Evolutionary conservation across 2,329 filamentous ascomycete species (phyloP), one percentile per base, ranked within the genome.

Genomic region (Nigrograna mackinnonii): DNA sequence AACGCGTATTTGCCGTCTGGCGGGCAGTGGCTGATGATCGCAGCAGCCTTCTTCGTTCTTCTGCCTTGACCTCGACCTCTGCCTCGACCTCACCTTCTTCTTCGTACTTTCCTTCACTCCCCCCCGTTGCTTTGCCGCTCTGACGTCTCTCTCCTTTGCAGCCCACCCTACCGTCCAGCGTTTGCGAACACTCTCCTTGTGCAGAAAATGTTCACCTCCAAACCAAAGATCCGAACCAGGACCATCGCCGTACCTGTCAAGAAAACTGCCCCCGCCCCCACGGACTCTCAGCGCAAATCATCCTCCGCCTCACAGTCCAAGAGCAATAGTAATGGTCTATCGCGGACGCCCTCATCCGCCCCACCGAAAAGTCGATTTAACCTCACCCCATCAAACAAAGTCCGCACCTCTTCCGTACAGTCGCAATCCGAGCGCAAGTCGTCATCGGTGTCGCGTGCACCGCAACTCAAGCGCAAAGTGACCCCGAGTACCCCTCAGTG

Each of bases 401-500:
- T 36, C 18, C 48, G 46, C 3, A 42, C 40, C 7, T 26, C 47
- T 19, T 24, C 56, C 16, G 44, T 49, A 37, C 46, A 46, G 37
- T 41, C 49, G 26, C 54, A 49, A 20, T 48, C 48, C 9, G 49
- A 48, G 32, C 58, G 55, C 44, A 50, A 54, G 50, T 56, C 57
- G 36, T 50, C 58, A 20, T 51, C 63, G 45, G 57, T 60, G 36
- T 56, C 57, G 37, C 56, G 50, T 40, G 52, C 55, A 12, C 59
- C 54, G 36, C 47, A 43, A 34, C 50, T 51, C 42, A 67, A 67
- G 50, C 62, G 64, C 43, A 67, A 63, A 42, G 57, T 56, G 31
- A 58, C 60, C 14, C 57, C 60, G 20, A 61, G 47, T n/a, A 66
- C 65, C 6, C 62, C 64, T 34, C 64, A 62, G 41, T 62, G 51